Evolutionary conservation across 192 early-diverging fungal species (phyloP), one percentile per base, ranked within the genome.

Genomic region (Allomyces macrogynus): DNA sequence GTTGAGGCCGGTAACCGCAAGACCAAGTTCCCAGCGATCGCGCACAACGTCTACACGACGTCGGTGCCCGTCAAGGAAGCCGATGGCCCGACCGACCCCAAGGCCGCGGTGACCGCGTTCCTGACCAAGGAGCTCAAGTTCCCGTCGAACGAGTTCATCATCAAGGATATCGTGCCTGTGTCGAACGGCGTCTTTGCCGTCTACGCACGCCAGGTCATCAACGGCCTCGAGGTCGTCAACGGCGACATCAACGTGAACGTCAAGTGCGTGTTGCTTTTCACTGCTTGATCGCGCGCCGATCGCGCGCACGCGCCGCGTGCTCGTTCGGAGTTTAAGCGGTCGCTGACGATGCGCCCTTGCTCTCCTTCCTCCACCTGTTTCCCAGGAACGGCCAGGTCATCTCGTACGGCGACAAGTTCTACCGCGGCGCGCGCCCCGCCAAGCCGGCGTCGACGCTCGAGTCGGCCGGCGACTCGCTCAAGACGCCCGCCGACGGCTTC

Each of bases 221-320:
- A 87, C 64, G 90, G 85, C 12, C 60, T 89, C 7, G 78, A 82
- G 65, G 81, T 96, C 12, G 72, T 80, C 27, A 96, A 93, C 71
- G 88, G 81, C 44, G 85, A 92, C 68, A 88, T 87, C 60, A 91
- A 88, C 68, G 73, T 90, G 72, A 92, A 96, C 68, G 72, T 93
- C 16, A 40, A 40, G 32, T 40, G 32, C 32, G 32, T 40, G 7
- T 40, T 40, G 7, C 26, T 40, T n/a, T 40, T 40, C 8, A 7
- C 5, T 40, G 32, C 8, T 40, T 3, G 32, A 40, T 8, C 7
- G 32, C 32, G 7, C 0, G 5, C 5, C 3, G 32, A 40, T 40
- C 32, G n/a, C 26, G 2, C 26, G 26, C 4, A 4, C 4, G 26
- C 26, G 26, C 4, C 26, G 26, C 26, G 1, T 27, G 26, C 5